Percentiles rank a stretch among this genome's conserved stretches.
These are phyloP conservation scores for Solanum hybrid DNA, from an alignment of 305 asterid genomes.

Conservation along the genomic window DNA sequence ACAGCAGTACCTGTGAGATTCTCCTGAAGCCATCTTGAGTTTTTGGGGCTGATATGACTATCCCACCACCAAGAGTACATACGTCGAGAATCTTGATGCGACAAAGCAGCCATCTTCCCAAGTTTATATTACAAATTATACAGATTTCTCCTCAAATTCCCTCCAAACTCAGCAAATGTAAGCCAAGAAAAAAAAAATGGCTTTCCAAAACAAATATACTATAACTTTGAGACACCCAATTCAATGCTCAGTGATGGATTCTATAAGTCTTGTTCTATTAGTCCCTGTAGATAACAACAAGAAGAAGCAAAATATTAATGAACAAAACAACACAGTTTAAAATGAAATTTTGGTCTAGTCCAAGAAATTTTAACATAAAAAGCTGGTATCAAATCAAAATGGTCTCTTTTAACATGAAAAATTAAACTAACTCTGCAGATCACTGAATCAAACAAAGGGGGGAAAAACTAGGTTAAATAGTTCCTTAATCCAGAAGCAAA, in stretches of 20 bases:
- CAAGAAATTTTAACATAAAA: no score
- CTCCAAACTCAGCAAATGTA: not conserved
- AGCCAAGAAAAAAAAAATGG: not conserved
- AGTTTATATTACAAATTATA: not conserved
- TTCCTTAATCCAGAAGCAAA: not conserved
- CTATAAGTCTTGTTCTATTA: not conserved
- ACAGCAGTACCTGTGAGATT: slow-evolving; percentile 80
- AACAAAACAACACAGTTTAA: not conserved
- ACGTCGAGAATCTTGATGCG: slow-evolving; percentile 58
- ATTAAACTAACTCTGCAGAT: not conserved
- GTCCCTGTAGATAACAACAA: not conserved
- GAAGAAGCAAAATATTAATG: not conserved
- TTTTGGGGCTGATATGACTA: slow-evolving; percentile 97
- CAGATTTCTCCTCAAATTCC: not conserved
- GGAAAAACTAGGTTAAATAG: not conserved
- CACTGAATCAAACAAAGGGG: not conserved
- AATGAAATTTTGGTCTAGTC: not conserved
- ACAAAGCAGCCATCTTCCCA: slow-evolving; percentile 54
- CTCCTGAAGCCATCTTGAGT: slow-evolving; percentile 97
- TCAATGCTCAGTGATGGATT: not conserved
- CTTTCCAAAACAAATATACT: not conserved
- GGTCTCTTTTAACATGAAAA: not conserved
- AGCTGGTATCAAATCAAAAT: not conserved
- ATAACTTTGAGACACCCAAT: not conserved
- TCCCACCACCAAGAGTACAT: slow-evolving; percentile 99